phyloP scores from a whole-genome alignment of 129 eudicot species.

The Gnaphalium uliginosum region DNA sequence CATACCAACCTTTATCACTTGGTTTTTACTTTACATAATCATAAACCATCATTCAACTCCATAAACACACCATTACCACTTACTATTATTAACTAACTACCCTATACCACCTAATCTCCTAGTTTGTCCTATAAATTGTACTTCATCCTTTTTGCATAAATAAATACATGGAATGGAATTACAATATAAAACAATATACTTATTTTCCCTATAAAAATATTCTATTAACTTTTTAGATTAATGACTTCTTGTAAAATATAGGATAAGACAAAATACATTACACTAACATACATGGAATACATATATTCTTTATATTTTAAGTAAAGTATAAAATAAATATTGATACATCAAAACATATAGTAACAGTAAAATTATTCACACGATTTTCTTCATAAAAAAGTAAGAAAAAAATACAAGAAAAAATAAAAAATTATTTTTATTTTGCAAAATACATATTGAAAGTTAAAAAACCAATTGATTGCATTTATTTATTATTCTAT shows the following conservation, averaged over 20 bases:
- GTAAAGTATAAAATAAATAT: too few relatives aligned
- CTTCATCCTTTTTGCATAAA: not conserved
- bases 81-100: not conserved
- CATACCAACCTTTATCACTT: not conserved
- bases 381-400: too few relatives aligned
- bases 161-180: not conserved
- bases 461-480: not conserved
- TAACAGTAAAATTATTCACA: too few relatives aligned
- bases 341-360: too few relatives aligned
- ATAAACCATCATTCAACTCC: conserved; percentile 5
- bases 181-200: not conserved
- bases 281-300: too few relatives aligned
- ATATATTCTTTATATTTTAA: too few relatives aligned
- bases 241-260: too few relatives aligned
- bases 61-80: not conserved
- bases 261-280: too few relatives aligned
- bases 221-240: too few relatives aligned
- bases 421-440: too few relatives aligned
- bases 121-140: not conserved
- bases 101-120: conserved; percentile 1
- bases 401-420: too few relatives aligned
- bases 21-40: not conserved
- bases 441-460: not conserved
- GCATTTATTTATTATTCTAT: not conserved
- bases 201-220: not conserved